Conservation (phyloP, 371 early-diverging fungal genomes). For the Zychaea mexicana region DNA sequence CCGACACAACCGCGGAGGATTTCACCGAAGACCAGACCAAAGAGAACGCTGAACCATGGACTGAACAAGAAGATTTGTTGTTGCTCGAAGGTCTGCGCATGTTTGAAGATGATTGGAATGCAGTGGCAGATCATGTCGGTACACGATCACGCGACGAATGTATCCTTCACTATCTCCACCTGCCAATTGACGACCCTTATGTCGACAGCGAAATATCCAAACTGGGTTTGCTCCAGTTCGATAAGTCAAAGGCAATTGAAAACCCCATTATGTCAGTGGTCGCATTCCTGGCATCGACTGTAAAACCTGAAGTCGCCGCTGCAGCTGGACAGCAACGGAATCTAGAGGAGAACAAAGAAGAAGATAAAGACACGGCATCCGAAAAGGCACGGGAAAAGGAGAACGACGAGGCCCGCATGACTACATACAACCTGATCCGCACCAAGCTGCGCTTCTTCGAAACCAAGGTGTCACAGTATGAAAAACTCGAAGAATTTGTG, state of each 20-base stretch:
- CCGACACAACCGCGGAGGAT: conserved; percentile 73
- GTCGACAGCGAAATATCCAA: conserved; percentile 48
- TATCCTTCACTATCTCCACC: conserved; percentile 37
- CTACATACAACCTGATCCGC: conserved; percentile 69
- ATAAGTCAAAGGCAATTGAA: conserved; percentile 65
- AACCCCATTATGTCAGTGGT: conserved; percentile 97
- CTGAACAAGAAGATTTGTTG: conserved; percentile 34
- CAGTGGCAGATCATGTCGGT: conserved; percentile 40
- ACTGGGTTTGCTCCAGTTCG: conserved; percentile 50
- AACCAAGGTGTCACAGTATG: conserved; percentile 82
- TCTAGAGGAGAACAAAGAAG: background rate
- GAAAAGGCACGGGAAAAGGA: conserved; percentile 15
- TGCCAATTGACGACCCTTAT: conserved; percentile 69
- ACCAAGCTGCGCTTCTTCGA: conserved; percentile 77
- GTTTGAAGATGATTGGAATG: conserved; percentile 42
- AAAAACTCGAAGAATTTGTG: conserved; percentile 75
- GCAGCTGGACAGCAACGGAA: conserved; percentile 62
- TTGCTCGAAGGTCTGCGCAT: conserved; percentile 35
- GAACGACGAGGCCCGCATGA: conserved; percentile 11
- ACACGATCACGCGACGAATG: conserved; percentile 51
- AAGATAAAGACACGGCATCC: background rate
- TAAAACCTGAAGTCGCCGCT: conserved; percentile 90
- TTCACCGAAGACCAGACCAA: conserved; percentile 61
- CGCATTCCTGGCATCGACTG: conserved; percentile 93
- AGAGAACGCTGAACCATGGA: conserved; percentile 37